Percentiles rank a stretch among this genome's conserved stretches.
These are phyloP conservation scores for Cucurbita moschata DNA, from an alignment of 306 rosid genomes.

Conservation along the genomic window DNA sequence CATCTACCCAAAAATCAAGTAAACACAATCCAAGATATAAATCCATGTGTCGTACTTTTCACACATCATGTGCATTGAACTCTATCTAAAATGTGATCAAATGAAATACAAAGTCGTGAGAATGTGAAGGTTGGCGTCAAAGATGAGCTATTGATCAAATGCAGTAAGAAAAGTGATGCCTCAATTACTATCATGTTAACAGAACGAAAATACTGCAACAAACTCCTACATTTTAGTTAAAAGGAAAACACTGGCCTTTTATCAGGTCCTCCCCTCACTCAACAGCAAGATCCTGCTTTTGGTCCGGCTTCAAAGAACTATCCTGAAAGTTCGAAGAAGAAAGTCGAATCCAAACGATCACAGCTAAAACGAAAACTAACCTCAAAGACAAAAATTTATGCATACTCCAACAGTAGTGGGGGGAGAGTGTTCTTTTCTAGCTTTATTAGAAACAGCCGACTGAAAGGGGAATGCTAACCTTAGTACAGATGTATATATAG, in stretches of 20 bases:
- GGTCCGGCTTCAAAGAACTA: background rate
- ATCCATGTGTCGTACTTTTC: too few relatives aligned
- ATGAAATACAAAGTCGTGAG: background rate
- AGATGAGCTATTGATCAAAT: background rate
- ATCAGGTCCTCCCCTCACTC: background rate
- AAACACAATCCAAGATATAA: too few relatives aligned
- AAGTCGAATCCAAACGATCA: background rate
- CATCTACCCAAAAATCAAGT: too few relatives aligned
- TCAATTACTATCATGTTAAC: background rate
- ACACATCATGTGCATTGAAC: too few relatives aligned
- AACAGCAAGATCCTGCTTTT: background rate
- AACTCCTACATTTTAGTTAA: background rate
- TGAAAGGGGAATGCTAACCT: conserved; percentile 21
- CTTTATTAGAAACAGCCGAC: background rate
- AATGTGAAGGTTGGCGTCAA: background rate
- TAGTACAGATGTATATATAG: conserved; percentile 56
- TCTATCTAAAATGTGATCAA: background rate
- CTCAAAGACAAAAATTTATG: background rate
- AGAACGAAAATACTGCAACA: background rate
- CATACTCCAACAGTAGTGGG: background rate
- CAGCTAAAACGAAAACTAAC: background rate
- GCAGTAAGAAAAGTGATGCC: background rate
- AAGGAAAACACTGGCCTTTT: background rate
- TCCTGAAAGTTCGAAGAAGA: background rate
- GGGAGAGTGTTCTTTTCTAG: background rate